These are phyloP conservation scores for Sporobolomyces phaffii DNA, from an alignment of 768 basidiomycete genomes.

Conservation along the genomic window DNA sequence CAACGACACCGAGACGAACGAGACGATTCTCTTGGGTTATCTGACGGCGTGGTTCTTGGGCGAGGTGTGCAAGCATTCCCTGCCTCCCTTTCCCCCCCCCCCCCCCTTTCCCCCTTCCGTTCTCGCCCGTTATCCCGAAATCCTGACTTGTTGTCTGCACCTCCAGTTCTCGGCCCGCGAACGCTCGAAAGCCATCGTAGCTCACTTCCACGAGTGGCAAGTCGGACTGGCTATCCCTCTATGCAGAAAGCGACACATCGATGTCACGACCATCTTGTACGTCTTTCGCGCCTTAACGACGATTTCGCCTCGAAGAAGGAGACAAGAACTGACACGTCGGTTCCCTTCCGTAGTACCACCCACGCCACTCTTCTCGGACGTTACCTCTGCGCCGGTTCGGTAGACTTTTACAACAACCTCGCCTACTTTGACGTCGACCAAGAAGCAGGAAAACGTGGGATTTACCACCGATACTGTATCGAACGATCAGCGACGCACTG, in stretches of 20 bases:
- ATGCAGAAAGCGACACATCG: slow-evolving; percentile 91
- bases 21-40: slow-evolving; percentile 94
- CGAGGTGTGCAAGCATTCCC: slow-evolving; percentile 59
- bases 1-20: slow-evolving; percentile 96
- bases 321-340: background rate
- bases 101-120: too few relatives aligned
- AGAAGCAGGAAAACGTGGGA: slow-evolving; percentile 97
- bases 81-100: too few relatives aligned
- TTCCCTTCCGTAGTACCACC: slow-evolving; percentile 56
- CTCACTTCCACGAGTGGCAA: slow-evolving; percentile 99
- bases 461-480: slow-evolving; percentile 97
- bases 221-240: slow-evolving; percentile 56
- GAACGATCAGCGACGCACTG: slow-evolving; percentile 91
- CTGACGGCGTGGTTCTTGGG: slow-evolving; percentile 99
- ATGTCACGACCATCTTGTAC: slow-evolving; percentile 89
- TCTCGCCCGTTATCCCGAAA: too few relatives aligned
- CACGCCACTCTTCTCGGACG: slow-evolving; percentile 97
- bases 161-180: slow-evolving; percentile 72
- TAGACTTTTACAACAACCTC: slow-evolving; percentile 99
- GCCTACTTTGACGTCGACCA: slow-evolving; percentile 99
- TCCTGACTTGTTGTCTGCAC: slow-evolving; percentile 15
- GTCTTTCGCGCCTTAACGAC: background rate
- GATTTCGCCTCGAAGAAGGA: too few relatives aligned
- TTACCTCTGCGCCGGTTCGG: slow-evolving; percentile 94
- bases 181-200: slow-evolving; percentile 75